A percentile compares a stretch with the other conserved stretches of the same genome.
phyloP scores from a whole-genome alignment of 768 basidiomycete species.

The Antrodiella citrinella region DNA sequence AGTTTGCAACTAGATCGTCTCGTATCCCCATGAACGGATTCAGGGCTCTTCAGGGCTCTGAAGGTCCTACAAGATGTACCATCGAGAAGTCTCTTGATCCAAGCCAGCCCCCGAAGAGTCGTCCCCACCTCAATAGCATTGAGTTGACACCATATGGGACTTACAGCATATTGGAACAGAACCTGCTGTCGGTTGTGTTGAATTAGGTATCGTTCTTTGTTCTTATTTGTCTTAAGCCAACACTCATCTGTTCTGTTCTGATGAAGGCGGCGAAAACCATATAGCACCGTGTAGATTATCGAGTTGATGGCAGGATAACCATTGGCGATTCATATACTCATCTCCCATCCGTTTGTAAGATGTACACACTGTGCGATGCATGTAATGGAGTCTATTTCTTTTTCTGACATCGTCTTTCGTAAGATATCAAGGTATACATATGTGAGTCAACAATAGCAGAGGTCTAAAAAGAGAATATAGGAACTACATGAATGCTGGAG shows the following conservation, averaged over 20 bases:
- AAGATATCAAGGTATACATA: too few relatives aligned
- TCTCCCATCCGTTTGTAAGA: too few relatives aligned
- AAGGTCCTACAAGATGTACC: slow-evolving; percentile 93
- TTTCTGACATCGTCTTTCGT: too few relatives aligned
- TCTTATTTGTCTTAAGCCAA: too few relatives aligned
- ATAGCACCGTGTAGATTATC: too few relatives aligned
- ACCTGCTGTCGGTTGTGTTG: slow-evolving; percentile 88
- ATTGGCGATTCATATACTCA: too few relatives aligned
- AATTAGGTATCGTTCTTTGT: slow-evolving; percentile 56
- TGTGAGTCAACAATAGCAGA: too few relatives aligned
- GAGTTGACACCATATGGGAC: slow-evolving; percentile 98
- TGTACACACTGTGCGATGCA: too few relatives aligned
- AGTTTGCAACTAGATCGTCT: slow-evolving; percentile 96
- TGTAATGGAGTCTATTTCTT: too few relatives aligned
- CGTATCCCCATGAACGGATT: slow-evolving; percentile 98
- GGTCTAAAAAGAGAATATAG: background rate
- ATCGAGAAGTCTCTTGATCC: slow-evolving; percentile 99
- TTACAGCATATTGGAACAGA: slow-evolving; percentile 89
- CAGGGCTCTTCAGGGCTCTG: slow-evolving; percentile 96
- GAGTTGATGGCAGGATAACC: too few relatives aligned
- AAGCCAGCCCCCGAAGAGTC: slow-evolving; percentile 92
- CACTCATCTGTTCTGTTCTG: too few relatives aligned
- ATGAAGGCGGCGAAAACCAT: too few relatives aligned
- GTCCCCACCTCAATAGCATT: slow-evolving; percentile 93
- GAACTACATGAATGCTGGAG: background rate